A percentile compares a stretch with the other conserved stretches of the same genome.
Conservation (phyloP, 352 stramenopile genomes). For the Thraustochytrium sp. region DNA sequence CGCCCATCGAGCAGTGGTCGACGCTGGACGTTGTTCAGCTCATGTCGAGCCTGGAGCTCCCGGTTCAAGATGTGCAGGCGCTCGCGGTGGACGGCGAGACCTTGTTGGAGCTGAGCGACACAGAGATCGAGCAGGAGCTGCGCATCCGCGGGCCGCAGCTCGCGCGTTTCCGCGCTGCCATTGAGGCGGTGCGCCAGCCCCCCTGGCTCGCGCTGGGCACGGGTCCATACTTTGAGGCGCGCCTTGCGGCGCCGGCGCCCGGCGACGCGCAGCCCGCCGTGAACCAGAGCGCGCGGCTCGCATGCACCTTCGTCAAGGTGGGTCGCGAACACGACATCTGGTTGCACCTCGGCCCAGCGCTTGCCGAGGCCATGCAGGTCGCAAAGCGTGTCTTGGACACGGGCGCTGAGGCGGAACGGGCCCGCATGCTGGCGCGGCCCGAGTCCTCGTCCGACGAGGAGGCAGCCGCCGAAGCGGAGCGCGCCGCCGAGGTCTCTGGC, state of each 20-base stretch:
- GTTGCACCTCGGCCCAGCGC: conserved; percentile 66
- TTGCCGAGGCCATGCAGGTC: conserved; percentile 61
- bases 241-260: not conserved
- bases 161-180: not conserved
- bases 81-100: conserved; percentile 17
- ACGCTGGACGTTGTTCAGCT: conserved; percentile 1
- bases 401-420: not conserved
- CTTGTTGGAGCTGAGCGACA: conserved; percentile 20
- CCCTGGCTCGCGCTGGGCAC: conserved; percentile 22
- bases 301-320: not conserved
- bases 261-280: not conserved
- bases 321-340: conserved; percentile 23
- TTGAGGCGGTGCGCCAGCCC: conserved; percentile 23
- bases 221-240: conserved; percentile 30
- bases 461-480: not conserved
- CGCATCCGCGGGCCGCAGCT: not conserved
- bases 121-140: not conserved
- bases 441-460: not conserved
- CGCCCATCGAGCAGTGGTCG: not conserved
- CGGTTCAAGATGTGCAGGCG: not conserved
- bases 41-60: conserved; percentile 9
- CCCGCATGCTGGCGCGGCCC: not conserved
- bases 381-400: conserved; percentile 52
- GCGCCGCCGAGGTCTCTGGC: not conserved
- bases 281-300: not conserved